Evolutionary conservation across 116 monocot species (phyloP).

Genomic region (Cymodocea nodosa): DNA sequence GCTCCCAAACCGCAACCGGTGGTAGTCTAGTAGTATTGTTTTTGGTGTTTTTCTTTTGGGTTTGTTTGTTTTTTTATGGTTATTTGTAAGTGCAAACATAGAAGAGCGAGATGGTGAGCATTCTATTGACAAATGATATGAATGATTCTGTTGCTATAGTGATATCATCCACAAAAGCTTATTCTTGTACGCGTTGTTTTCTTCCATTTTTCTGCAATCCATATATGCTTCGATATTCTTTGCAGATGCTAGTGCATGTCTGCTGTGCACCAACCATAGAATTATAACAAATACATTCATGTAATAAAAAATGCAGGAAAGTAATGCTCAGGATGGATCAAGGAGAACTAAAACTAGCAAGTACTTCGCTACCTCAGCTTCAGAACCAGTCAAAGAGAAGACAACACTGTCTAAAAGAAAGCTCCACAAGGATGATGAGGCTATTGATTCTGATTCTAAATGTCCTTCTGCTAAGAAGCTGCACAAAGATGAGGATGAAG

Average conservation of each 20-base stretch:
- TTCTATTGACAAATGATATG: no score
- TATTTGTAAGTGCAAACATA: not conserved
- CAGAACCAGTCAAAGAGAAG: constrained; percentile 35
- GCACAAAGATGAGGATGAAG: constrained; percentile 26
- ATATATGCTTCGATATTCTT: no score
- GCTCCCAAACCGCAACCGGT: constrained; percentile 12
- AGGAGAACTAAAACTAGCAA: constrained; percentile 80
- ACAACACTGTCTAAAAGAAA: constrained; percentile 3
- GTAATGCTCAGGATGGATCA: constrained; percentile 18
- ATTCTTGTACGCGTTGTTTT: not conserved
- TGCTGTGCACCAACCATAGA: no score
- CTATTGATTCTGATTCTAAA: no score
- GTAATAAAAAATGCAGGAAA: not conserved
- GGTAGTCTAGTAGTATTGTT: not conserved
- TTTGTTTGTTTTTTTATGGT: not conserved
- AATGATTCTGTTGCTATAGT: not conserved
- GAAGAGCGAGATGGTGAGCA: no score
- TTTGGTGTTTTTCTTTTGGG: not conserved
- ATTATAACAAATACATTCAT: no score
- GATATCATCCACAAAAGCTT: not conserved
- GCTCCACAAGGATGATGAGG: constrained; percentile 4
- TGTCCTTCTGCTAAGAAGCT: constrained; percentile 37
- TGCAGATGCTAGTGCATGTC: no score
- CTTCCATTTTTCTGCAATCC: no score
- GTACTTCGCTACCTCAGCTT: constrained; percentile 42